A percentile compares a stretch with the other conserved stretches of the same genome.
These are phyloP conservation scores for Crithidia sp. DNA, from an alignment of 208 protist genomes.

Conservation along the genomic window DNA sequence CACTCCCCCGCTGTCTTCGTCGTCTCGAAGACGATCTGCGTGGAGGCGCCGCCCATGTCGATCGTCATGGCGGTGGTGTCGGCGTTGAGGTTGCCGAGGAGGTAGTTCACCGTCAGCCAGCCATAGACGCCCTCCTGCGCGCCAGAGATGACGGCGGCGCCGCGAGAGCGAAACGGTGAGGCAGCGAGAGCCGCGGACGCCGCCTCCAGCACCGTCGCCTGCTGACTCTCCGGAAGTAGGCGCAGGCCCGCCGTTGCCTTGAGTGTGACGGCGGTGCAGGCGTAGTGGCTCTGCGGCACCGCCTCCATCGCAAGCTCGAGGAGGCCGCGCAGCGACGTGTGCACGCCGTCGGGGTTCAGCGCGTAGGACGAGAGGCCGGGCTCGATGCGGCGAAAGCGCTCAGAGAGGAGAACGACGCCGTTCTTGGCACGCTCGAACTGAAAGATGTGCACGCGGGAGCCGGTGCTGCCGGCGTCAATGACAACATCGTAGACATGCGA, in stretches of 20 bases:
- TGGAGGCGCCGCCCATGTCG: slow-evolving; percentile 86
- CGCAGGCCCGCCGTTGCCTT: slow-evolving; percentile 76
- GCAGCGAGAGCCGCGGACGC: slow-evolving; percentile 26
- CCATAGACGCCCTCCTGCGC: slow-evolving; percentile 76
- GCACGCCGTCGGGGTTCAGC: slow-evolving; percentile 21
- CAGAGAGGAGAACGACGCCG: slow-evolving; percentile 37
- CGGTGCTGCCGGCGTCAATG: slow-evolving; percentile 79
- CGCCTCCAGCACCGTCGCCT: slow-evolving; percentile 35
- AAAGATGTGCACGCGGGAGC: slow-evolving; percentile 70
- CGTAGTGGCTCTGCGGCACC: slow-evolving; percentile 37
- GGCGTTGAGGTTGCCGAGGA: slow-evolving; percentile 39
- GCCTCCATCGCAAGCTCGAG: slow-evolving; percentile 34
- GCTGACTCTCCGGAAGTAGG: slow-evolving; percentile 36
- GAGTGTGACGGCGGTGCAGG: slow-evolving; percentile 54
- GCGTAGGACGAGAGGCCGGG: slow-evolving; percentile 62
- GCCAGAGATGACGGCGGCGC: slow-evolving; percentile 61
- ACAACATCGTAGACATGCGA: slow-evolving; percentile 56
- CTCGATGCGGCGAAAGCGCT: slow-evolving; percentile 46
- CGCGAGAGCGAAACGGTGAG: slow-evolving; percentile 40
- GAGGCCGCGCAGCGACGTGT: slow-evolving; percentile 32
- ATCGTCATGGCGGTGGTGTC: slow-evolving; percentile 43
- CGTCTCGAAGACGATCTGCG: slow-evolving; percentile 78
- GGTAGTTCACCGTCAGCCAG: slow-evolving; percentile 89
- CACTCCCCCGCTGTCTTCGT: slow-evolving; percentile 27
- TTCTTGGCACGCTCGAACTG: slow-evolving; percentile 36